Percentiles rank a stretch among this genome's conserved stretches.
phyloP scores from a whole-genome alignment of 805 yeast species.

The Ogataea thermomethanolica region DNA sequence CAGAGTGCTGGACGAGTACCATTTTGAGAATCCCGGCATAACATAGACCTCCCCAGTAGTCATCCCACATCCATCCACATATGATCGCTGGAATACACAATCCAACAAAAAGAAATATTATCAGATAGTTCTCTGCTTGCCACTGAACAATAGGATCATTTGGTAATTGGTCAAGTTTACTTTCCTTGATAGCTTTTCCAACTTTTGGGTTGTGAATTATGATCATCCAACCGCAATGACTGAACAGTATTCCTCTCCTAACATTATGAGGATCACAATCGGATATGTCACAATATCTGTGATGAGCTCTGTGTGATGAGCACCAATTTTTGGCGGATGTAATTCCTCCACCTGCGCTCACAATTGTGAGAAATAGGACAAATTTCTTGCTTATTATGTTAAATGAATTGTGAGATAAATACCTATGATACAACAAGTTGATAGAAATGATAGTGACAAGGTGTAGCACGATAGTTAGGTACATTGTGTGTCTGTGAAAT shows the following conservation, averaged over 20 bases:
- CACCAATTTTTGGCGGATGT: conserved; percentile 82
- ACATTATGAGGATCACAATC: conserved; percentile 86
- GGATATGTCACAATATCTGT: conserved; percentile 74
- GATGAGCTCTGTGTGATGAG: conserved; percentile 83
- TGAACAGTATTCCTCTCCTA: conserved; percentile 73
- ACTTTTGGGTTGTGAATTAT: conserved; percentile 61
- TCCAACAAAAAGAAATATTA: conserved; percentile 43
- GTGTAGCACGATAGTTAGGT: conserved; percentile 55
- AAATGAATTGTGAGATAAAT: conserved; percentile 64
- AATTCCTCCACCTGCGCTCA: conserved; percentile 71
- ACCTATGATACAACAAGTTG: conserved; percentile 81
- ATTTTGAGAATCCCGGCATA: conserved; percentile 77
- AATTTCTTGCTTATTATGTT: conserved; percentile 40
- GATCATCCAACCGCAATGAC: conserved; percentile 88
- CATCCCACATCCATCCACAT: conserved; percentile 68
- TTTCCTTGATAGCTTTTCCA: conserved; percentile 36
- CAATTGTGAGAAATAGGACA: conserved; percentile 48
- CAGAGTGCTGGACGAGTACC: conserved; percentile 72
- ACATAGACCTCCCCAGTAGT: conserved; percentile 69
- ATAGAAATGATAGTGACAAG: conserved; percentile 62
- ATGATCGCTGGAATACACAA: conserved; percentile 62
- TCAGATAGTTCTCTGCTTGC: conserved; percentile 71
- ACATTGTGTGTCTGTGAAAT: conserved; percentile 35
- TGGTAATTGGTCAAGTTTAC: conserved; percentile 61
- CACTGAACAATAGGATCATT: conserved; percentile 52